A percentile compares a stretch with the other conserved stretches of the same genome.
Evolutionary conservation across 495 filamentous ascomycete species (phyloP).

Genomic region (Xylaria palmicola): DNA sequence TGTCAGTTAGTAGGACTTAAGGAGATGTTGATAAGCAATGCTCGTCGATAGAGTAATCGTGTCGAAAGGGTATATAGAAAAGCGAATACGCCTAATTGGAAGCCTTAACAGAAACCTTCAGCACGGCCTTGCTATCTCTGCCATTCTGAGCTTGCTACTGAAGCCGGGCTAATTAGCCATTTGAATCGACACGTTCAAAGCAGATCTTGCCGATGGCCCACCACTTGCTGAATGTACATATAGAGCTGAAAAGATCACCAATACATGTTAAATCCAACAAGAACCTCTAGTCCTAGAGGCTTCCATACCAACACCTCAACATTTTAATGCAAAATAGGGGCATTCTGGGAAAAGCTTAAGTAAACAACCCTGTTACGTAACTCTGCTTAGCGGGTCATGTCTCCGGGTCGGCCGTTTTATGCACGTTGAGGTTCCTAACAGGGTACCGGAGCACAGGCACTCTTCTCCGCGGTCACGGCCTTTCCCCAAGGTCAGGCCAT

Average conservation of each 20-base stretch:
- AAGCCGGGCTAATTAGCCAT: not conserved
- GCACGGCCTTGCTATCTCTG: not conserved
- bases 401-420: not conserved
- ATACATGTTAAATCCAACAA: no score
- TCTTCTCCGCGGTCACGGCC: conserved; percentile 3
- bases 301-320: no score
- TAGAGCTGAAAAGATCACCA: no score
- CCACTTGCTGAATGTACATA: not conserved
- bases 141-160: not conserved
- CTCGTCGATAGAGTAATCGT: not conserved
- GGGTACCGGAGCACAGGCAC: not conserved
- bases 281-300: no score
- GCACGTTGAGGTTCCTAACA: not conserved
- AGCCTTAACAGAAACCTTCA: not conserved
- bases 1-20: not conserved
- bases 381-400: not conserved
- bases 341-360: not conserved
- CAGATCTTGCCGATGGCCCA: not conserved
- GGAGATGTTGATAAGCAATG: not conserved
- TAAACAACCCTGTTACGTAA: not conserved
- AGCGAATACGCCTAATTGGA: not conserved
- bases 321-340: not conserved
- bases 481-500: not conserved
- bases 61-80: not conserved
- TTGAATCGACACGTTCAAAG: not conserved